Evolutionary conservation across 2,329 filamentous ascomycete species (phyloP).

Genomic region (Botrytis pseudocinerea): DNA sequence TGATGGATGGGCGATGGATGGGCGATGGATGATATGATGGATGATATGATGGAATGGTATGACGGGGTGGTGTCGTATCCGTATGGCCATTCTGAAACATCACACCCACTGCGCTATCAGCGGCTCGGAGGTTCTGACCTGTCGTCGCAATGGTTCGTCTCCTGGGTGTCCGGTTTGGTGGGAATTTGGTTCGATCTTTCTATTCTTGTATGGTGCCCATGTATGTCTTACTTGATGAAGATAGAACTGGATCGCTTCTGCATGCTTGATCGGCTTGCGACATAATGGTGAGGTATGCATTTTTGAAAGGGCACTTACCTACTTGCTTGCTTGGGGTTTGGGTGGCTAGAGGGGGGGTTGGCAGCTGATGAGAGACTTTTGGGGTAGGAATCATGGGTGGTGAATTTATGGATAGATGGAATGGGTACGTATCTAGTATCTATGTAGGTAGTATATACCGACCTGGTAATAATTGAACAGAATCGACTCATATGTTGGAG

Average conservation of each 20-base stretch:
- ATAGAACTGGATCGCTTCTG: neutral
- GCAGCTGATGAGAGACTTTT: neutral
- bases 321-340: neutral
- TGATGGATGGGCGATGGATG: neutral
- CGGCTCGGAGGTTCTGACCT: constrained; percentile 5
- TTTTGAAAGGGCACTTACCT: neutral
- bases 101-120: constrained; percentile 8
- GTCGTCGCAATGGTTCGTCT: neutral
- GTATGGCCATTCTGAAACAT: constrained; percentile 1
- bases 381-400: neutral
- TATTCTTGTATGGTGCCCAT: neutral
- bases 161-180: neutral
- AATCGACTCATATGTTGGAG: neutral
- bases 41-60: neutral
- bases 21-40: neutral
- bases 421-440: neutral
- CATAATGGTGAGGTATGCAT: neutral
- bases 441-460: neutral
- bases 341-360: neutral
- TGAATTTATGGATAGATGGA: no score
- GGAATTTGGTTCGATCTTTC: neutral
- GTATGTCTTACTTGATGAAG: neutral
- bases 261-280: neutral
- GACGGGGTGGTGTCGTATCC: neutral
- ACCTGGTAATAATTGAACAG: neutral